phyloP scores from a whole-genome alignment of 2,329 filamentous ascomycete genomes.

The Fusarium coffeatum region DNA sequence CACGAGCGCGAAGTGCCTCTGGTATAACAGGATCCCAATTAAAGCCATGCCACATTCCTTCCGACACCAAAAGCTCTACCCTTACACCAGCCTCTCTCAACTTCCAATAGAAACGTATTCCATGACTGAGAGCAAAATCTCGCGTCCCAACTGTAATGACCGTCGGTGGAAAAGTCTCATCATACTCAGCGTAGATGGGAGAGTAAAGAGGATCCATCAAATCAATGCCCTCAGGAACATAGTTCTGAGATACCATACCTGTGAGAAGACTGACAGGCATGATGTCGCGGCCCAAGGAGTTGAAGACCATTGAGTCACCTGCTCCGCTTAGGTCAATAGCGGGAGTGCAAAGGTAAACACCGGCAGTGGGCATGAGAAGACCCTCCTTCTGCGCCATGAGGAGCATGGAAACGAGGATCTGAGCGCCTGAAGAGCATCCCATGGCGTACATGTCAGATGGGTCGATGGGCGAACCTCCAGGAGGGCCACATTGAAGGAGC shows the following conservation, averaged over 20 bases:
- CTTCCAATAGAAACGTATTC: not conserved
- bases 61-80: not conserved
- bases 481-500: too few relatives aligned
- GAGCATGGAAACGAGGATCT: too few relatives aligned
- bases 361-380: too few relatives aligned
- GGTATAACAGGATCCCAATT: not conserved
- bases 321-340: too few relatives aligned
- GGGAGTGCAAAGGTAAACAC: too few relatives aligned
- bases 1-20: not conserved
- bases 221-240: not conserved
- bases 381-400: too few relatives aligned
- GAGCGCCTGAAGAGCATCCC: too few relatives aligned
- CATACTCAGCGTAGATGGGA: not conserved
- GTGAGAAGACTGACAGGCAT: not conserved
- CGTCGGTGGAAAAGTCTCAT: not conserved
- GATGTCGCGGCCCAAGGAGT: not conserved
- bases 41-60: slow-evolving; percentile 4
- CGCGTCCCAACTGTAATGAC: not conserved
- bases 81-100: not conserved
- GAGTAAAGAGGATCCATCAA: not conserved
- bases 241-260: not conserved
- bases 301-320: too few relatives aligned
- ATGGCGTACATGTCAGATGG: too few relatives aligned
- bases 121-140: not conserved
- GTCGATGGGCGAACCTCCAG: too few relatives aligned